These are phyloP conservation scores for Aspergillus mulundensis DNA, from an alignment of 495 filamentous ascomycete species.

Conservation along the genomic window DNA sequence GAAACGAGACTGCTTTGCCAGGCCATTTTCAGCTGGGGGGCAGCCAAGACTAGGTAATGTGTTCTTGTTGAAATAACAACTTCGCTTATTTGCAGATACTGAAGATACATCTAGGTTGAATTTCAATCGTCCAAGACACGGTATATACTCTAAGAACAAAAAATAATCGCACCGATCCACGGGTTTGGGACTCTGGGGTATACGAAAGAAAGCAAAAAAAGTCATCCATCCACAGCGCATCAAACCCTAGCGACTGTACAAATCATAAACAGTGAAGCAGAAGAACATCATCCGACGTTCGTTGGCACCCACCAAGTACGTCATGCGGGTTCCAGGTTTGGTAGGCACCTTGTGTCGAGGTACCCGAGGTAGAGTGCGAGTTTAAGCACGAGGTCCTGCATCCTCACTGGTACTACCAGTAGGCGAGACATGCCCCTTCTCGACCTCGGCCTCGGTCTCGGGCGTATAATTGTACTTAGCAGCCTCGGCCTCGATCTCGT, in stretches of 20 bases:
- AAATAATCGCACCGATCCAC: slow-evolving; percentile 3
- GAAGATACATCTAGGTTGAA: no score
- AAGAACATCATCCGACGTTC: not conserved
- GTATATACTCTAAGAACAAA: slow-evolving; percentile 2
- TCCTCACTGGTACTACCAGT: slow-evolving; percentile 1
- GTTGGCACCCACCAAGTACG: not conserved
- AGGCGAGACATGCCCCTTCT: slow-evolving; percentile 22
- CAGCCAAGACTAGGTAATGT: no score
- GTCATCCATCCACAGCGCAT: not conserved
- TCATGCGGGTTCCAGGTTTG: not conserved
- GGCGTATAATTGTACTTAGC: slow-evolving; percentile 55
- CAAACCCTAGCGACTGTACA: not conserved
- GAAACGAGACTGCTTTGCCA: not conserved
- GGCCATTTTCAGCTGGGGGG: no score
- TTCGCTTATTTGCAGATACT: no score
- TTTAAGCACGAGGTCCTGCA: not conserved
- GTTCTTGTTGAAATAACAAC: no score
- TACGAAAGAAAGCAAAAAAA: not conserved
- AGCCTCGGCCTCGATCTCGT: slow-evolving; percentile 61
- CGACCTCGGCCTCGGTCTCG: slow-evolving; percentile 20
- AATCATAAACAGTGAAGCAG: not conserved
- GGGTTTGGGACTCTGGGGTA: slow-evolving; percentile 8
- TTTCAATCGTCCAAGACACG: not conserved
- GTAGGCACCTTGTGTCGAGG: no score
- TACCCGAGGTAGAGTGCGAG: no score